Base-by-base conservation (phyloP, 371 early-diverging fungal species). In the Mucor plumbeus region DNA sequence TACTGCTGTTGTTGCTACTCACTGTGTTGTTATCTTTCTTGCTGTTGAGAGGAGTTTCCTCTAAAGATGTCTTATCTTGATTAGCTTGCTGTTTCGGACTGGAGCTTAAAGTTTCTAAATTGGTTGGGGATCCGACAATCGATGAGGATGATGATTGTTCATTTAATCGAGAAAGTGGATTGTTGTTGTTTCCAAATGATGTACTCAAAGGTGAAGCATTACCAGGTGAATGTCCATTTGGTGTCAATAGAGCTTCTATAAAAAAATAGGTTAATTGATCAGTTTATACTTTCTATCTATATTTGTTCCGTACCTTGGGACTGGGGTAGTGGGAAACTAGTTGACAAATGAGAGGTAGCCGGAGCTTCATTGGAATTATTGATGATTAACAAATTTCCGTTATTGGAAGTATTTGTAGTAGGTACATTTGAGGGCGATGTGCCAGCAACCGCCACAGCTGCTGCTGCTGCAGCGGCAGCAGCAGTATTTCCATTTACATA, bases 401-500 rank as follows among this genome's bases (percentile, higher is more conserved):
- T 50, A 48, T 50, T 34, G 56, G 31, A 14, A 57, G 33, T 17
- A 47, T 48, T 48, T 31, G 58, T 34, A 36, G 64, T 34, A 48
- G 44, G 5, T 26, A 50, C 50, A 26, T 19, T 50, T 19, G 50
- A 41, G 38, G 66, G 66, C 47, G 66, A 26, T 50, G 47, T 59
- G 31, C 60, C 56, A 39, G 69, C 34, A 41, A 48, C 63, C 8
- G 60, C 59, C 43, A 50, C 66, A 59, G 63, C 59, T 44, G 56
- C 69, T 13, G 69, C 69, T 7, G 66, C 73, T 11, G 65, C 63
- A 0, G 66, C 62, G 4, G 69, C 65, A 14, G 72, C 59, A 10
- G 59, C 31, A 35, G 31, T 55, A 39, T 63, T 65, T 13, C 59
- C 66, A 50, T 69, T 72, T 4, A 65, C 69, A 63, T 76, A 70